Conservation (phyloP, 2,329 filamentous ascomycete species). For the Tolypocladium sp. region DNA sequence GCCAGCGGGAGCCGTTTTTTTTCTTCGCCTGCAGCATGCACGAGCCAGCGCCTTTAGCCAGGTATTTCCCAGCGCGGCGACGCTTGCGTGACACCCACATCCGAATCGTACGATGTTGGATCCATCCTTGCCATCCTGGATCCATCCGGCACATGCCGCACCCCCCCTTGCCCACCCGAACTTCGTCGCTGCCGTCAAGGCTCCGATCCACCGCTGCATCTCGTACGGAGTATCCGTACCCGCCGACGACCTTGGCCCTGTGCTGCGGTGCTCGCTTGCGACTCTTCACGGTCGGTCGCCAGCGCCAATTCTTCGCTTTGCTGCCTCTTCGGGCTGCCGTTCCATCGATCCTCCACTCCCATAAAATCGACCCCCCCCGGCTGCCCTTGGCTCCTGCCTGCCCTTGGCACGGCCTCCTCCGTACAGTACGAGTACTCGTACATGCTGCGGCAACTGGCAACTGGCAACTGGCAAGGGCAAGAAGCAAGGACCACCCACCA, state of each 20-base stretch:
- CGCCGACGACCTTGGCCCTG: too few relatives aligned
- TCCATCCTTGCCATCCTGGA: background rate
- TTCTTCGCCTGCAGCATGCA: background rate
- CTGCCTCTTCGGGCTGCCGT: background rate
- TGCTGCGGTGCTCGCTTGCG: background rate
- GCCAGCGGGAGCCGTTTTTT: background rate
- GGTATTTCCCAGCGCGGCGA: background rate
- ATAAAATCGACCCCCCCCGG: background rate
- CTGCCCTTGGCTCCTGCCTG: background rate
- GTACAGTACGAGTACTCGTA: background rate
- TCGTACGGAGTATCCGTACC: too few relatives aligned
- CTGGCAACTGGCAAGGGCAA: too few relatives aligned
- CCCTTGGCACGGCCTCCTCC: background rate
- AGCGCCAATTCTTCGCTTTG: background rate
- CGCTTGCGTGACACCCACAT: background rate
- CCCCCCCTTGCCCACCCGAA: background rate
- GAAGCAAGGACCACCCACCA: background rate
- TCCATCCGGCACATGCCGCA: conserved; percentile 5
- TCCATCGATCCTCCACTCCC: background rate
- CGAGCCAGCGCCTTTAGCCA: background rate
- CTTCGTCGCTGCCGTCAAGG: background rate
- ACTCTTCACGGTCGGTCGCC: background rate
- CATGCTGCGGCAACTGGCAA: too few relatives aligned
- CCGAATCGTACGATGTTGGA: conserved; percentile 5
- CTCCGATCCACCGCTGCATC: background rate